phyloP scores from a whole-genome alignment of 768 basidiomycete genomes.

The Suillus americanus region DNA sequence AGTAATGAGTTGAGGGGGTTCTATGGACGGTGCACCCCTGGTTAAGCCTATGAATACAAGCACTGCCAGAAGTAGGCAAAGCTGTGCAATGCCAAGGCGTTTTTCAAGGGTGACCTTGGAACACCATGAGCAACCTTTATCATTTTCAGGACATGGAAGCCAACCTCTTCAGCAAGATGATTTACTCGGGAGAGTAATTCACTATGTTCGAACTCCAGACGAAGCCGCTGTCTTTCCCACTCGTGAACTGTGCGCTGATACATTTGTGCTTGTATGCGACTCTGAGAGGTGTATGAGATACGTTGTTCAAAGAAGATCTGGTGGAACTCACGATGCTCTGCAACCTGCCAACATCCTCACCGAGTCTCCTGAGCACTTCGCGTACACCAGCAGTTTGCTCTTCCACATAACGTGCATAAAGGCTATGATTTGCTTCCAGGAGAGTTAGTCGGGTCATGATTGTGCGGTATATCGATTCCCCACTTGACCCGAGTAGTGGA shows the following conservation, averaged over 20 bases:
- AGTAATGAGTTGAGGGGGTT: constrained; percentile 13
- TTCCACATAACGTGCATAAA: constrained; percentile 84
- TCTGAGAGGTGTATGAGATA: constrained; percentile 37
- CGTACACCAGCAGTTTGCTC: constrained; percentile 81
- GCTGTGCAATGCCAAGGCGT: constrained; percentile 83
- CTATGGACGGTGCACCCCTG: constrained; percentile 53
- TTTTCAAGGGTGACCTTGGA: constrained; percentile 82
- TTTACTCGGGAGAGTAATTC: constrained; percentile 71
- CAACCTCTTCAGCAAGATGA: constrained; percentile 78
- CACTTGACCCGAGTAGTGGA: constrained; percentile 27
- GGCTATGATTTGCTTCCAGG: constrained; percentile 84
- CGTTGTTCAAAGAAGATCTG: neutral
- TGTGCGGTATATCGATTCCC: constrained; percentile 93
- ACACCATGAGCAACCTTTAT: constrained; percentile 4
- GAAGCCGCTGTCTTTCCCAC: constrained; percentile 64
- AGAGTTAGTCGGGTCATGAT: constrained; percentile 91
- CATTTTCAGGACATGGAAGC: constrained; percentile 5
- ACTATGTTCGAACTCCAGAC: constrained; percentile 69
- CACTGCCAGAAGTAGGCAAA: constrained; percentile 79
- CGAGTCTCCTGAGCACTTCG: constrained; percentile 69
- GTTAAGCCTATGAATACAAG: constrained; percentile 87
- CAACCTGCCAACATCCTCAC: constrained; percentile 75
- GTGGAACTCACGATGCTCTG: constrained; percentile 64
- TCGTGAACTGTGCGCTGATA: constrained; percentile 65
- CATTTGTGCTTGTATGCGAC: constrained; percentile 66